These are phyloP conservation scores for Plasmodium adleri DNA, from an alignment of 169 alveolate genomes.

Conservation along the genomic window DNA sequence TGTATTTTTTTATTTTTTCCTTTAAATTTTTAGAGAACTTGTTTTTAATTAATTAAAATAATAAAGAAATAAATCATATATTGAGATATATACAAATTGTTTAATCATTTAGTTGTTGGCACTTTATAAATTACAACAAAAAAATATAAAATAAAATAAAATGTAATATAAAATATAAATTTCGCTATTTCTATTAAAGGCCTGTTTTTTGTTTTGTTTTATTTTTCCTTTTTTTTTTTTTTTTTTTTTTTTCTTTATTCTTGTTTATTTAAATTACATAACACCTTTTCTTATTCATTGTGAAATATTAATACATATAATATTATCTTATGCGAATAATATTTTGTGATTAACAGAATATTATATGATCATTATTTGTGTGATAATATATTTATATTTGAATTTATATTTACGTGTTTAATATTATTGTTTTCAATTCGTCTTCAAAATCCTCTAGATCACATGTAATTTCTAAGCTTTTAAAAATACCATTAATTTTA, in stretches of 20 bases:
- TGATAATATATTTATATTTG: not conserved
- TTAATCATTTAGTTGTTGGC: not conserved
- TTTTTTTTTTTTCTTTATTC: not conserved
- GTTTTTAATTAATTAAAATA: conserved; percentile 35
- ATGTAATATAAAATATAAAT: not conserved
- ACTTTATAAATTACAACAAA: too few relatives aligned
- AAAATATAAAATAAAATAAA: too few relatives aligned
- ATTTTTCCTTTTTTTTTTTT: not conserved
- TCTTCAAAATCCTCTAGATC: conserved; percentile 71
- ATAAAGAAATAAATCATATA: not conserved
- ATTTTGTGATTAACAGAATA: not conserved
- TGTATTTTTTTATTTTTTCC: not conserved
- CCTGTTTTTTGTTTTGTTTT: not conserved
- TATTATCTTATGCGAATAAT: not conserved
- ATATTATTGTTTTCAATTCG: conserved; percentile 31
- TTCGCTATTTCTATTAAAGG: too few relatives aligned
- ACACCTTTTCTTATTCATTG: too few relatives aligned
- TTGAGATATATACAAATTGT: not conserved
- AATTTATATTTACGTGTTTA: conserved; percentile 38
- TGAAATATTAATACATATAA: too few relatives aligned
- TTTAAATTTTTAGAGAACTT: conserved; percentile 17
- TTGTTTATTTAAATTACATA: too few relatives aligned
- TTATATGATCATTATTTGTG: not conserved
- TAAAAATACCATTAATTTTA: conserved; percentile 73
- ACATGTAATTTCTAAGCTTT: conserved; percentile 70